Evolutionary conservation across 352 stramenopile genomes (phyloP), one percentile per base, ranked within the genome.

Genomic region (Elongisporangium anandrum): DNA sequence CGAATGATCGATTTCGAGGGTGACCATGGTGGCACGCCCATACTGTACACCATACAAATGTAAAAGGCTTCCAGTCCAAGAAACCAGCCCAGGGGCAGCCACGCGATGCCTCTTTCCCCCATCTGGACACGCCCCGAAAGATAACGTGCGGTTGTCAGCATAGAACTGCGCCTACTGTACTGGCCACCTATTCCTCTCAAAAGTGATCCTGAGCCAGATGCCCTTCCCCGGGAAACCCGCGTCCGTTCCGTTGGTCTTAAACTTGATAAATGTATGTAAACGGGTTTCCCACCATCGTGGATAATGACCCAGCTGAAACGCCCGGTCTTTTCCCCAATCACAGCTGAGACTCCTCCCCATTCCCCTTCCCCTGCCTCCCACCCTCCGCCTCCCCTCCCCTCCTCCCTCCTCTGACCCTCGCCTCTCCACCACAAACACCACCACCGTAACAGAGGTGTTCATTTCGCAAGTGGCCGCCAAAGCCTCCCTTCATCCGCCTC

Each of bases 401-500:
- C 39, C 41, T 29, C 50, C 52, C 24, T 47, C 29, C 22, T 6
- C 29, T 53, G n/a, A 23, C 41, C 22, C 49, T 52, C 23, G 19
- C 53, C 57, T 45, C n/a, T 52, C 58, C 21, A 29, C 34, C 22
- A 59, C 16, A 53, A 12, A 10, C 39, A 23, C 48, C 50, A 51
- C 54, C 45, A 61, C 53, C 52, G 52, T 49, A 65, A 12, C 50
- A 1, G 9, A 24, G 15, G 4, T 13, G 17, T 38, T 70, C 75
- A 84, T 77, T 84, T 68, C 63, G 56, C 45, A 81, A 84, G 59
- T 78, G 54, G 56, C 57, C 9, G n/a, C 54, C 13, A 47, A 74
- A 69, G 57, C 21, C 39, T 38, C 22, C 24, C 50, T 39, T n/a
- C n/a, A 50, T 58, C 57, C 50, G 54, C 60, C 54, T 59, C 24